A percentile compares a stretch with the other conserved stretches of the same genome.
Evolutionary conservation across 768 basidiomycete species (phyloP).

Genomic region (Pleurotus tuber-regium): DNA sequence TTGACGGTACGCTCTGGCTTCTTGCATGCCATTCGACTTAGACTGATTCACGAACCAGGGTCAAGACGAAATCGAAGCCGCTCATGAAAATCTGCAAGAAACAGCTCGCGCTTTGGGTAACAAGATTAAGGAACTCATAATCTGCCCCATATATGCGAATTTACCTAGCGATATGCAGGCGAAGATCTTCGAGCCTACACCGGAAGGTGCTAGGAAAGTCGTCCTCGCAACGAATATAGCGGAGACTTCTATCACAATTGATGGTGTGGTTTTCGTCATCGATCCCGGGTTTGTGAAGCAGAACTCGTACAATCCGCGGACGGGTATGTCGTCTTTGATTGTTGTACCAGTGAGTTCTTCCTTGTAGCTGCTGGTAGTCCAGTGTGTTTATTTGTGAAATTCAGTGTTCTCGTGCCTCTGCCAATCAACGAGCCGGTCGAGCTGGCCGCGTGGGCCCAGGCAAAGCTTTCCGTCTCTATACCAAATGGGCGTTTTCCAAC

Average conservation of each 20-base stretch:
- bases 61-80: conserved; percentile 98
- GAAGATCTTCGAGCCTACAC: conserved; percentile 99
- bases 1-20: conserved; percentile 63
- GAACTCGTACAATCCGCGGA: conserved; percentile 97
- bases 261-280: conserved; percentile 98
- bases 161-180: conserved; percentile 99
- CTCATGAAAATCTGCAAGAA: conserved; percentile 94
- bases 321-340: conserved; percentile 95
- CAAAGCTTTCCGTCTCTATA: conserved; percentile 97
- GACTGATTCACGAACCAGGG: conserved; percentile 47
- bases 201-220: conserved; percentile 93
- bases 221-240: conserved; percentile 99
- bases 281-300: conserved; percentile 99
- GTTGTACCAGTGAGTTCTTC: conserved; percentile 80
- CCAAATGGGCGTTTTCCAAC: conserved; percentile 96
- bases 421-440: conserved; percentile 94
- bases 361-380: background rate
- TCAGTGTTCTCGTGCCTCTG: conserved; percentile 95
- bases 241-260: conserved; percentile 99
- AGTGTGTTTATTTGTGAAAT: background rate
- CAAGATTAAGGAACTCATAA: conserved; percentile 90
- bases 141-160: conserved; percentile 98
- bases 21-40: background rate
- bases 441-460: conserved; percentile 98
- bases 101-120: conserved; percentile 93